phyloP scores from a whole-genome alignment of 306 rosid species.

The Cucurbita maxima region DNA sequence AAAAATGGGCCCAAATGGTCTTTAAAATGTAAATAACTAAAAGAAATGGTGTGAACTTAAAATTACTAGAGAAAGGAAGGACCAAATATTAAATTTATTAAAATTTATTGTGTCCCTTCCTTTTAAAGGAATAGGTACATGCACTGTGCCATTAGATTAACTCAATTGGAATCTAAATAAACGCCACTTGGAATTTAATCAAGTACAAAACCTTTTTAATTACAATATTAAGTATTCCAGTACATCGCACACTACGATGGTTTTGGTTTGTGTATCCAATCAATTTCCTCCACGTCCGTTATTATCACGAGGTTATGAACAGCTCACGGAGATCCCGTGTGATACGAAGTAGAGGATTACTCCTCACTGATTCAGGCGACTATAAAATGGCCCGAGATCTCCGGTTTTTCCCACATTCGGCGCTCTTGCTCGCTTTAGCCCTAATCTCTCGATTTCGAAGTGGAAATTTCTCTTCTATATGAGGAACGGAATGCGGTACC shows the following conservation, averaged over 20 bases:
- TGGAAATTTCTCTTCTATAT: neutral
- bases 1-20: neutral
- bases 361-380: conserved; percentile 1
- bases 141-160: conserved; percentile 1
- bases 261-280: accelerated
- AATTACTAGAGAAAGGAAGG: neutral
- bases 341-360: neutral
- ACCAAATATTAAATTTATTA: neutral
- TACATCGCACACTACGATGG: neutral
- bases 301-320: too few species aligned
- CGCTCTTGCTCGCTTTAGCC: neutral
- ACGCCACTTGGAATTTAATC: conserved; percentile 1
- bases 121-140: neutral
- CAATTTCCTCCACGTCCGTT: neutral
- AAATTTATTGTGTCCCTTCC: neutral
- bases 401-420: neutral
- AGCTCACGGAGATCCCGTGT: neutral
- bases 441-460: neutral
- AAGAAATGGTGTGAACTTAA: neutral
- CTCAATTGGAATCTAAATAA: neutral
- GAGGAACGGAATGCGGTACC: conserved; percentile 37
- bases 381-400: neutral
- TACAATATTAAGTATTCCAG: neutral
- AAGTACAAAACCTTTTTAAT: conserved; percentile 6
- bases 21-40: neutral